Conservation (phyloP, 352 stramenopile genomes). For the Phytophthora colocasiae region DNA sequence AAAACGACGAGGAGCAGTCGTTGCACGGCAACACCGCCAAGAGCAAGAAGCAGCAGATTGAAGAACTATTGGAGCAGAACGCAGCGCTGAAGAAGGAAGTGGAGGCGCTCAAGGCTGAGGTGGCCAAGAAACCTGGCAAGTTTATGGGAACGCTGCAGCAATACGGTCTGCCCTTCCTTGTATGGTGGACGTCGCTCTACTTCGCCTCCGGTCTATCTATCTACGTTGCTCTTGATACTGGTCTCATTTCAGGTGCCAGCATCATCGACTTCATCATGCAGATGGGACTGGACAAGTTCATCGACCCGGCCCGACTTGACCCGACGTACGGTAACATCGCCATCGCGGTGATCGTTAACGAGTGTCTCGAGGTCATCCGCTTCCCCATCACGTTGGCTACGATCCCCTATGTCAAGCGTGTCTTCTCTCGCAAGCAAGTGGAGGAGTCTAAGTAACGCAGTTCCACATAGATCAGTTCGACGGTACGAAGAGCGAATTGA, state of each 20-base stretch:
- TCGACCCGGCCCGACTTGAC: constrained; percentile 79
- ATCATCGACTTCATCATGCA: constrained; percentile 88
- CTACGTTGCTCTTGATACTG: constrained; percentile 80
- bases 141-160: constrained; percentile 84
- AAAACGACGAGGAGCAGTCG: constrained; percentile 38
- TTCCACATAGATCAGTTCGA: constrained; percentile 8
- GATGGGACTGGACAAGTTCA: constrained; percentile 78
- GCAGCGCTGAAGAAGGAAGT: constrained; percentile 76
- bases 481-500: constrained; percentile 19
- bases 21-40: constrained; percentile 27
- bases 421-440: constrained; percentile 57
- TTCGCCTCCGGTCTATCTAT: constrained; percentile 71
- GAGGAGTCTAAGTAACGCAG: constrained; percentile 41
- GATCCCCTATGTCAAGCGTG: constrained; percentile 77
- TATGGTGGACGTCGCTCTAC: constrained; percentile 87
- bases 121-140: constrained; percentile 75
- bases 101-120: constrained; percentile 51
- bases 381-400: constrained; percentile 90
- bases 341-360: constrained; percentile 88
- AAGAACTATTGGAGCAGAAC: constrained; percentile 83
- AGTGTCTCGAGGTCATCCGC: constrained; percentile 83
- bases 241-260: constrained; percentile 63
- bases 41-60: constrained; percentile 62
- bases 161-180: constrained; percentile 86
- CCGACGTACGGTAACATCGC: constrained; percentile 89